These are phyloP conservation scores for Chlorella sp. DNA, from an alignment of 139 green algal genomes.

Conservation along the genomic window DNA sequence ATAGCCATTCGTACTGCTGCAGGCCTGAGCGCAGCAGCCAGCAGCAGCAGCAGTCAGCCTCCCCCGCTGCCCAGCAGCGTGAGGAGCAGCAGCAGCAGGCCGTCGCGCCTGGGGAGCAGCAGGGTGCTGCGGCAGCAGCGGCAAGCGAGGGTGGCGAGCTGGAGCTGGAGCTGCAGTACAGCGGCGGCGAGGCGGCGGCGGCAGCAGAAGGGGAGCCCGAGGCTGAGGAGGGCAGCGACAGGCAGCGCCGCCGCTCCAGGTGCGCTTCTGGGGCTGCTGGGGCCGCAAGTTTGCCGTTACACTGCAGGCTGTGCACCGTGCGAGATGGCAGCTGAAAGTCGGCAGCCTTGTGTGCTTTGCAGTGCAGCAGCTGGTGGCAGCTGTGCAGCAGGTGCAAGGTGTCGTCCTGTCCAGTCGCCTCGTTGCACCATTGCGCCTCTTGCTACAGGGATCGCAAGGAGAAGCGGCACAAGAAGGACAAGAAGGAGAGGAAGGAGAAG, in stretches of 20 bases:
- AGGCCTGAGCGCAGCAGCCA: constrained; percentile 13
- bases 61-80: neutral
- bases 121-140: neutral
- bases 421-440: too few relatives aligned
- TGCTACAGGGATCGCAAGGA: constrained; percentile 24
- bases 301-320: too few relatives aligned
- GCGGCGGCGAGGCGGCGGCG: neutral
- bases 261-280: neutral
- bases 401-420: neutral
- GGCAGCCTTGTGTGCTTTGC: too few relatives aligned
- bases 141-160: neutral
- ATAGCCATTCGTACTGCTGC: neutral
- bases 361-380: neutral
- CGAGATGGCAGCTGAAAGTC: too few relatives aligned
- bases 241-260: neutral
- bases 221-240: neutral
- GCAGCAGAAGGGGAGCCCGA: neutral
- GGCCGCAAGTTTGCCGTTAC: too few relatives aligned
- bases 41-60: constrained; percentile 11
- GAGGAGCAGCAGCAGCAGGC: neutral
- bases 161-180: constrained; percentile 9
- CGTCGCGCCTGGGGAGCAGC: neutral
- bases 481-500: constrained; percentile 30
- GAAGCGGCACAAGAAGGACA: constrained; percentile 20
- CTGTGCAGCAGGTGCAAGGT: neutral